These are phyloP conservation scores for Dalbergia cochinchinensis DNA, from an alignment of 306 rosid species.

Conservation along the genomic window DNA sequence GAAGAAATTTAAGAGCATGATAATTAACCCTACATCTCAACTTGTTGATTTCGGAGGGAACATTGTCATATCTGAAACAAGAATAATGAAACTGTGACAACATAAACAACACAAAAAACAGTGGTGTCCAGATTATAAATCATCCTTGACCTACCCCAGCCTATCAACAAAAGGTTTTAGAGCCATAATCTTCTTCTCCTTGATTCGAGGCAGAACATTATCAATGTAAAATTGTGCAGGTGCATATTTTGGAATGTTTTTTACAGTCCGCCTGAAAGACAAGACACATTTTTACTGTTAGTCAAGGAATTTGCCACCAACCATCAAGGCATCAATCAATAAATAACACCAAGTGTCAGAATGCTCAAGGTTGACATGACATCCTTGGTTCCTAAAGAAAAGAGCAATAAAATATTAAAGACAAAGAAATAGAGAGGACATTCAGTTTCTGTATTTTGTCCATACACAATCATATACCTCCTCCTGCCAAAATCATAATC, in stretches of 20 bases:
- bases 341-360: slow-evolving; percentile 16
- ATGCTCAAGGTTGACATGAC: slow-evolving; percentile 26
- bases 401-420: slow-evolving; percentile 16
- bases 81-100: slow-evolving; percentile 29
- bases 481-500: neutral
- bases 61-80: slow-evolving; percentile 92
- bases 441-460: slow-evolving; percentile 18
- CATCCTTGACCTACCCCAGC: slow-evolving; percentile 80
- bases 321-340: slow-evolving; percentile 35
- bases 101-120: slow-evolving; percentile 33
- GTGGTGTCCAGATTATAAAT: slow-evolving; percentile 25
- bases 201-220: slow-evolving; percentile 96
- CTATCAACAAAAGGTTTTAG: slow-evolving; percentile 98
- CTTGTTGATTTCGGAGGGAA: slow-evolving; percentile 94
- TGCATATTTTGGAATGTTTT: slow-evolving; percentile 98
- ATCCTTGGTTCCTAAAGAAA: slow-evolving; percentile 37
- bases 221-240: slow-evolving; percentile 96
- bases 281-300: slow-evolving; percentile 45
- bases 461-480: neutral
- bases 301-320: slow-evolving; percentile 50
- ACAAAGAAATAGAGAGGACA: slow-evolving; percentile 21
- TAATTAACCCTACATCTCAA: slow-evolving; percentile 98
- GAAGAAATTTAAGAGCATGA: slow-evolving; percentile 99
- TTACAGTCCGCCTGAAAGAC: slow-evolving; percentile 88
- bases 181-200: slow-evolving; percentile 99